Evolutionary conservation across 768 basidiomycete genomes (phyloP), one percentile per base, ranked within the genome.

Genomic region (Porpolomopsis calyptriformis): DNA sequence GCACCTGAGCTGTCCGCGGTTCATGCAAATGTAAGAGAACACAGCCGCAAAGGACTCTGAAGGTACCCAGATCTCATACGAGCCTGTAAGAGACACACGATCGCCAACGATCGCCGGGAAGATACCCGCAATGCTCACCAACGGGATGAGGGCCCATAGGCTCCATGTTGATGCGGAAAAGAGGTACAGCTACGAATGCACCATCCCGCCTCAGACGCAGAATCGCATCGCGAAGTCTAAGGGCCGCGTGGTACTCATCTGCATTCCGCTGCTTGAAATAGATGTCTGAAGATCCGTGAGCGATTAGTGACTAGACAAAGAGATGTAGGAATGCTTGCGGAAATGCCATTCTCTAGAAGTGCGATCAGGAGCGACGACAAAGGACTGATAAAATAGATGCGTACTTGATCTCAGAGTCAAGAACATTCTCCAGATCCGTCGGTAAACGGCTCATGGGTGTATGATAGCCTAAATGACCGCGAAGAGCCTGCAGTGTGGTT

Each of bases 41-140:
- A 88, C 78, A 0, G 80, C 70, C 0, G 73, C 63, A 55, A 88
- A 88, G 2, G 83, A 82, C 52, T 85, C 80, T 0, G 75, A 69
- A 1, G 85, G 85, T 20, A 72, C 78, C 85, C 85, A 88, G 16
- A 87, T 78, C 54, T 87, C 85, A 54, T 85, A 87, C 0, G 84
- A 86, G 3, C 85, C 85, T 85, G 44, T 5, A 4, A 33, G 27
- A 35, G 5, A 29, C 40, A 14, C 6, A 43, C 27, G 16, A 18
- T 16, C 11, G 16, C 36, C 18, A 16, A 18, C 24, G 8, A 27
- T 19, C 27, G 19, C 12, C 43, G n/a, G 33, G 2, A 22, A 16
- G 18, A 29, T 11, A 23, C 20, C 26, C 25, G 29, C 16, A 26
- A 16, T 8, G 59, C 79, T 55, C 49, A 80, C 85, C 85, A 42